Evolutionary conservation across 768 basidiomycete species (phyloP).

Genomic region (Boletus patriciae): DNA sequence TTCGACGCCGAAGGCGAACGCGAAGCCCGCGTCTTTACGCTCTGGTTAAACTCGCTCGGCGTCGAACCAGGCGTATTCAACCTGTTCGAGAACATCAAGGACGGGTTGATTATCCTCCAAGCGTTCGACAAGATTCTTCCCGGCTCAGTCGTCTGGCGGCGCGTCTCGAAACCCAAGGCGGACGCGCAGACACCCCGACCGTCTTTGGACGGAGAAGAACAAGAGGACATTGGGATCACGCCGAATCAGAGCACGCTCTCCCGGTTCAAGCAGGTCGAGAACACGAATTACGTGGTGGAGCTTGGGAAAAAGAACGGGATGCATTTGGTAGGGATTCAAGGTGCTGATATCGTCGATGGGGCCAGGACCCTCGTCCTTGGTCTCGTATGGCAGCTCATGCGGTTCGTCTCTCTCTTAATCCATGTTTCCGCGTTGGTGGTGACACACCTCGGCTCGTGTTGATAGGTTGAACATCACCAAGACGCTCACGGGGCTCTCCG

Average conservation of each 20-base stretch:
- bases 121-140: conserved; percentile 96
- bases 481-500: conserved; percentile 74
- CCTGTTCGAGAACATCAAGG: conserved; percentile 93
- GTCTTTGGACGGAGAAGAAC: conserved; percentile 53
- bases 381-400: conserved; percentile 97
- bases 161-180: conserved; percentile 90
- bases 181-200: conserved; percentile 42
- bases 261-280: conserved; percentile 96
- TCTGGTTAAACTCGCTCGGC: conserved; percentile 97
- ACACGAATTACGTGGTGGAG: conserved; percentile 95
- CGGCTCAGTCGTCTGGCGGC: conserved; percentile 90
- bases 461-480: conserved; percentile 82
- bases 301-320: conserved; percentile 90
- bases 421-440: neutral
- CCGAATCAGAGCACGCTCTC: conserved; percentile 85
- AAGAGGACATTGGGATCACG: conserved; percentile 77
- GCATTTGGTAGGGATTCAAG: conserved; percentile 97
- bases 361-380: conserved; percentile 90
- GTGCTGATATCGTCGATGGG: conserved; percentile 96
- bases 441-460: neutral
- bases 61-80: conserved; percentile 97
- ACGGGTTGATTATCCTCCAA: conserved; percentile 88
- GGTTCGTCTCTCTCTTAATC: conserved; percentile 44
- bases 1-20: conserved; percentile 99
- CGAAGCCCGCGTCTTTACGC: conserved; percentile 95